These are phyloP conservation scores for Citrullus mucosospermus DNA, from an alignment of 306 rosid genomes.

Conservation along the genomic window DNA sequence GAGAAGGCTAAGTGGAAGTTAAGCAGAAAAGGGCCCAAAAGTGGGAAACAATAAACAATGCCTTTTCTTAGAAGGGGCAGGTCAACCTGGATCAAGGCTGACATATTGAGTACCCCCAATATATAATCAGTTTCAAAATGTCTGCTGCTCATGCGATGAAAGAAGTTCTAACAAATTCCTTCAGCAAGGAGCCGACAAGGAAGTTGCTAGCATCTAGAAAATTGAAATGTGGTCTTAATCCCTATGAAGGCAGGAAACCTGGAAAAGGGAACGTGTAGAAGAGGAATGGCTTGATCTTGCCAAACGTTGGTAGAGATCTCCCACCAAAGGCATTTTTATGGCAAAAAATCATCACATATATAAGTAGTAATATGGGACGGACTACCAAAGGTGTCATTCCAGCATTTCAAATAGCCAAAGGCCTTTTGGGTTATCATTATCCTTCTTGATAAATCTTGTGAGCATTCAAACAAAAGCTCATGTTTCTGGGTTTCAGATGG, in stretches of 20 bases:
- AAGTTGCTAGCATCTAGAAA: neutral
- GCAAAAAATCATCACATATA: neutral
- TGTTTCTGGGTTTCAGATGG: neutral
- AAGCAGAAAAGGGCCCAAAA: neutral
- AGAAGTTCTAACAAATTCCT: neutral
- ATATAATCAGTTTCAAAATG: neutral
- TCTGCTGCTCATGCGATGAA: neutral
- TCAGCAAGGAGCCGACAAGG: neutral
- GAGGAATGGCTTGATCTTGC: neutral
- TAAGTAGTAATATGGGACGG: neutral
- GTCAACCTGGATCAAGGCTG: neutral
- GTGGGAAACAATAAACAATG: neutral
- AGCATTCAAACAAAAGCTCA: neutral
- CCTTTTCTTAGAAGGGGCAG: neutral
- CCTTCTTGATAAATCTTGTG: neutral
- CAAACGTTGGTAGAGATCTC: neutral
- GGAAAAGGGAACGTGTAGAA: neutral
- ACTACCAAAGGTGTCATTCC: neutral
- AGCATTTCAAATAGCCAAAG: neutral
- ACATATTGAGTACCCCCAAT: neutral
- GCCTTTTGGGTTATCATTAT: neutral
- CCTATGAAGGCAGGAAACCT: neutral
- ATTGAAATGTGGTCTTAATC: neutral
- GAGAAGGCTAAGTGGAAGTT: neutral
- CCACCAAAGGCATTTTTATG: neutral